Base-by-base conservation (phyloP, 1,284 basidiomycete species). In the Malassezia sympodialis region DNA sequence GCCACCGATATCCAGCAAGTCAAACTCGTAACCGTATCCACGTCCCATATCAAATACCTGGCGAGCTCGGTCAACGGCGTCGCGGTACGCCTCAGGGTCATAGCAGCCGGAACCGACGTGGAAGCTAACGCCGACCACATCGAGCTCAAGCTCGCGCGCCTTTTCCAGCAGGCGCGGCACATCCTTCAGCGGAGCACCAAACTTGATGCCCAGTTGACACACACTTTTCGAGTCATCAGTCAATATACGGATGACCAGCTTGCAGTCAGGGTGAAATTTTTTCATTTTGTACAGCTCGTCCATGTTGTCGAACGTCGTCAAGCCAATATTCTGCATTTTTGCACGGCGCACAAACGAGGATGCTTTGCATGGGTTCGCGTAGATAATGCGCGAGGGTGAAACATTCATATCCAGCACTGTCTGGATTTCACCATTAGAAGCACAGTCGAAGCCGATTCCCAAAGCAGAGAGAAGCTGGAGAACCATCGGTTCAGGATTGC, bases 331-430 rank as follows among this genome's bases (percentile, higher is more conserved):
- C 26, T 80, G 77, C 62, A 81, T 82, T 32, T 83, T 83, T 12
- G 94, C 88, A 64, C 84, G 83, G 54, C 90, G 87, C 63, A 98
- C 82, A 77, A 94, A 96, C 8, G 89, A 93, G 8, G 83, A 81
- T 1, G 93, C 89, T 79, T 99, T 98, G 84, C 93, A 98, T 0
- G 94, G 94, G 78, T 98, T 99, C 65, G 94, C 94, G 73, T 91
- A 99, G 72, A 98, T 90, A 79, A 99, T 88, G 56, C 87, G 82
- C 49, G 77, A 74, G 2, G 74, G 70, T 21, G 67, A 65, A 50
- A 75, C 65, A 26, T 84, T 86, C 11, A 93, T 76, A 23, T 79
- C 78, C 26, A 96, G 80, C 11, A 98, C 85, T 59, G 83, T 81
- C 24, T 82, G 79, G 67, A 99, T 96, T 77, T 99, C 94, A 58